Conservation (phyloP, 129 eudicot genomes). For the Helianthus tuberosus region DNA sequence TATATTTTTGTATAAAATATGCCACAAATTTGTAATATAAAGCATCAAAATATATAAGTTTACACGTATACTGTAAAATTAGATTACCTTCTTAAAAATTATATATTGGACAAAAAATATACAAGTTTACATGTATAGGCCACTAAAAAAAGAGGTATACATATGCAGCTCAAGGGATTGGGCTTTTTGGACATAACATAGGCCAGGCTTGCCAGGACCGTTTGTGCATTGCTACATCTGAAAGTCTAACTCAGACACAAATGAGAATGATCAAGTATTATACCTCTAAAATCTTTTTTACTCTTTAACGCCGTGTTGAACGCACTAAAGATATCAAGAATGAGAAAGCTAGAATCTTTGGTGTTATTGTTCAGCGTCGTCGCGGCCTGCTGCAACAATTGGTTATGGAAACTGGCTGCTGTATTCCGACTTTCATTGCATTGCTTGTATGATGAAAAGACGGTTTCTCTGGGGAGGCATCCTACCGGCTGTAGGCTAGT, state of each 20-base stretch:
- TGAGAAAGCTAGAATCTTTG: conserved; percentile 26
- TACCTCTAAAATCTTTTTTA: conserved; percentile 57
- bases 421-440: conserved; percentile 59
- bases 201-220: not conserved
- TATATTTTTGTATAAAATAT: not conserved
- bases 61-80: not conserved
- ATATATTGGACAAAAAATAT: too few relatives aligned
- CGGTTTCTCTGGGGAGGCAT: conserved; percentile 65
- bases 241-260: not conserved
- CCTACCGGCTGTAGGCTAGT: conserved; percentile 63
- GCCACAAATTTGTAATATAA: not conserved
- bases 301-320: conserved; percentile 48
- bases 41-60: not conserved
- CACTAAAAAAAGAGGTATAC: too few relatives aligned
- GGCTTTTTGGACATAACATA: not conserved
- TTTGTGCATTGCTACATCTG: not conserved
- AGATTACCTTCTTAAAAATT: too few relatives aligned
- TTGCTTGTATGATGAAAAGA: conserved; percentile 38
- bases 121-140: too few relatives aligned
- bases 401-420: conserved; percentile 56
- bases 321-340: conserved; percentile 58
- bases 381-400: conserved; percentile 48
- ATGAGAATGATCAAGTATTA: not conserved
- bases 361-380: conserved; percentile 53
- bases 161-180: not conserved